Evolutionary conservation across 2,329 filamentous ascomycete species (phyloP).

Genomic region (Cercospora canescens): DNA sequence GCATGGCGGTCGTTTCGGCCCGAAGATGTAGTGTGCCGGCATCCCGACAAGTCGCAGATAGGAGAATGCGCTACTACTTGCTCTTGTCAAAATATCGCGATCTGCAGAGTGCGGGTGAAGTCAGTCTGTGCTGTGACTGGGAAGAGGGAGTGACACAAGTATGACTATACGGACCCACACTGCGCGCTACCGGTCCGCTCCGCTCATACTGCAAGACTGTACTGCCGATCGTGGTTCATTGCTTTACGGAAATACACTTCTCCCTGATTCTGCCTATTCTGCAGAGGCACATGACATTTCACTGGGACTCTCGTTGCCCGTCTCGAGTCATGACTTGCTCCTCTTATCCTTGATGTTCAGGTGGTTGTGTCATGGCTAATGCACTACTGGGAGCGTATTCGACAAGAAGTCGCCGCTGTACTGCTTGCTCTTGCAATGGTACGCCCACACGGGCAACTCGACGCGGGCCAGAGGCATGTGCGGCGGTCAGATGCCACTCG

Average conservation of each 20-base stretch:
- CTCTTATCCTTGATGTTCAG: no score
- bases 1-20: background rate
- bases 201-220: background rate
- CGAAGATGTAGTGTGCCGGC: background rate
- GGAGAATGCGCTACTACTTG: background rate
- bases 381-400: no score
- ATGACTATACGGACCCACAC: background rate
- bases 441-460: background rate
- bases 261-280: background rate
- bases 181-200: background rate
- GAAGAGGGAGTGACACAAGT: background rate
- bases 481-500: background rate
- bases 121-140: background rate
- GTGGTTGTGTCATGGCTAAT: no score
- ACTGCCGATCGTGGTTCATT: background rate
- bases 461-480: background rate
- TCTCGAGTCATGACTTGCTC: background rate
- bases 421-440: no score
- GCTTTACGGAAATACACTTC: background rate
- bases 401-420: background rate
- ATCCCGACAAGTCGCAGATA: background rate
- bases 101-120: background rate
- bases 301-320: no score
- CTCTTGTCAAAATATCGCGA: background rate
- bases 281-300: background rate